phyloP scores from a whole-genome alignment of 2,329 filamentous ascomycete species.

The Cadophora luteo-olivacea region DNA sequence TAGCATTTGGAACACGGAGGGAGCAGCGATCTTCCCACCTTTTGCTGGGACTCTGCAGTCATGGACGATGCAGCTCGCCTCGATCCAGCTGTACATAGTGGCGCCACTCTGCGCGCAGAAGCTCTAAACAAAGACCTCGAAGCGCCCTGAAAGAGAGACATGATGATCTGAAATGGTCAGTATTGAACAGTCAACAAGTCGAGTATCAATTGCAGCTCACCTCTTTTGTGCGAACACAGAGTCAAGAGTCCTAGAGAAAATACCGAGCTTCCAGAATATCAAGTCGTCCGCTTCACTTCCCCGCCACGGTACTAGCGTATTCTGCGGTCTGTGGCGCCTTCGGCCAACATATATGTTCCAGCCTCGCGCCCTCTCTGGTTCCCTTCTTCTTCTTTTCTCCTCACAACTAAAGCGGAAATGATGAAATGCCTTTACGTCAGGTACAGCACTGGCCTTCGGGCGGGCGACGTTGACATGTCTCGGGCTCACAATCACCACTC shows the following conservation, averaged over 20 bases:
- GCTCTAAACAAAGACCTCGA: slow-evolving; percentile 37
- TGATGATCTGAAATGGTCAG: slow-evolving; percentile 31
- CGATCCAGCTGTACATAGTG: slow-evolving; percentile 33
- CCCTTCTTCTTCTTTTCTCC: slow-evolving; percentile 50
- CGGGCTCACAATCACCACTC: slow-evolving; percentile 68
- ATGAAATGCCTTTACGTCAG: slow-evolving; percentile 69
- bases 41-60: slow-evolving; percentile 61
- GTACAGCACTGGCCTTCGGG: slow-evolving; percentile 59
- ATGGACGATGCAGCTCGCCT: slow-evolving; percentile 41
- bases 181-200: background rate
- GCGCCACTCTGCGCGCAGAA: slow-evolving; percentile 33
- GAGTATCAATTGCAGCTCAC: slow-evolving; percentile 29
- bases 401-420: slow-evolving; percentile 82
- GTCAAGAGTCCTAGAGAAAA: slow-evolving; percentile 9
- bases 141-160: slow-evolving; percentile 44
- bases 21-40: slow-evolving; percentile 48
- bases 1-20: slow-evolving; percentile 20
- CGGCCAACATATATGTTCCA: slow-evolving; percentile 13
- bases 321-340: background rate
- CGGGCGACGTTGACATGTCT: slow-evolving; percentile 70
- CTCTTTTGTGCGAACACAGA: slow-evolving; percentile 14
- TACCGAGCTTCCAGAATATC: background rate
- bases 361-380: slow-evolving; percentile 14
- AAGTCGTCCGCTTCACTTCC: slow-evolving; percentile 2
- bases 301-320: slow-evolving; percentile 16